These are phyloP conservation scores for Capsicum baccatum DNA, from an alignment of 257 asterid genomes.

Conservation along the genomic window DNA sequence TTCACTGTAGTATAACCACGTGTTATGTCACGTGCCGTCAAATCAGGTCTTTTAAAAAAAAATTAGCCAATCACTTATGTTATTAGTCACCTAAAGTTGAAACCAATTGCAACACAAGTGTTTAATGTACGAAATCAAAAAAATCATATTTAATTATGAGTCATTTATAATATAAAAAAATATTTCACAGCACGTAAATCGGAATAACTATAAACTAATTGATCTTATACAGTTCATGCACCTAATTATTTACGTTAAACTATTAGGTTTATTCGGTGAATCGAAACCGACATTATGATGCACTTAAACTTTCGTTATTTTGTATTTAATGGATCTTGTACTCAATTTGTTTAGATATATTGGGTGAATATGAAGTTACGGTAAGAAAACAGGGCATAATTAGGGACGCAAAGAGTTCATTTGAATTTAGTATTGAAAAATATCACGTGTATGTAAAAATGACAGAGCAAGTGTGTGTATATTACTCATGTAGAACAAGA, in stretches of 20 bases:
- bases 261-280: neutral
- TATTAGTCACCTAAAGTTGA: slow-evolving; percentile 27
- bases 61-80: slow-evolving; percentile 19
- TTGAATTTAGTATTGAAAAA: too few species aligned
- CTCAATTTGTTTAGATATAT: too few species aligned
- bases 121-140: neutral
- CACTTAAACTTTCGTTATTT: too few species aligned
- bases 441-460: too few species aligned
- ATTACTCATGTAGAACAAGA: too few species aligned
- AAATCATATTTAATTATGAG: neutral
- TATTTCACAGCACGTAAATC: neutral
- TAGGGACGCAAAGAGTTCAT: too few species aligned
- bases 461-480: too few species aligned
- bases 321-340: too few species aligned
- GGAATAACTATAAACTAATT: slow-evolving; percentile 19
- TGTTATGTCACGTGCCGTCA: slow-evolving; percentile 42
- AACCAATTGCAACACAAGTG: neutral
- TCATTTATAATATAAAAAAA: neutral
- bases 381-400: too few species aligned
- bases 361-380: too few species aligned
- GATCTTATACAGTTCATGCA: slow-evolving; percentile 19
- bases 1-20: slow-evolving; percentile 29
- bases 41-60: slow-evolving; percentile 19
- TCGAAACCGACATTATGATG: too few species aligned
- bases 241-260: neutral